Evolutionary conservation across 2,329 filamentous ascomycete genomes (phyloP).

Genomic region (Sporothrix schenckii): DNA sequence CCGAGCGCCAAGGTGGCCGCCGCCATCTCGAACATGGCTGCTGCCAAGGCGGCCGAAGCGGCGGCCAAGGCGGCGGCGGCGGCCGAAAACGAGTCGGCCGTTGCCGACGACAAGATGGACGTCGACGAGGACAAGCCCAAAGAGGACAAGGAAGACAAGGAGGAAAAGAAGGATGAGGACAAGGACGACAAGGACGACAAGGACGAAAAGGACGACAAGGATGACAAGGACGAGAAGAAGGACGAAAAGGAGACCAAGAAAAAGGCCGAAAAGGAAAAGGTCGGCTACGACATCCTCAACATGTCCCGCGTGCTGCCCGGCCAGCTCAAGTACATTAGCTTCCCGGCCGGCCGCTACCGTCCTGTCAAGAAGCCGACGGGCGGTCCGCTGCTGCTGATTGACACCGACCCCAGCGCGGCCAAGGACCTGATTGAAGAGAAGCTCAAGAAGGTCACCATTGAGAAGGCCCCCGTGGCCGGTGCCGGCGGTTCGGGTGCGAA

Average conservation of each 20-base stretch:
- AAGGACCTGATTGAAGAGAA: constrained; percentile 88
- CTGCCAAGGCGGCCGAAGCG: constrained; percentile 1
- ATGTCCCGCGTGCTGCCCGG: constrained; percentile 91
- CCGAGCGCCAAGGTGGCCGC: constrained; percentile 38
- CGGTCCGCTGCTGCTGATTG: constrained; percentile 86
- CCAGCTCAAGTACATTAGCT: constrained; percentile 94
- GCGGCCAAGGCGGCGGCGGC: constrained; percentile 38
- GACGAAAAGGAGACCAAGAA: constrained; percentile 83
- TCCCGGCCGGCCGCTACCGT: constrained; percentile 86
- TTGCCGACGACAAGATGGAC: constrained; percentile 80
- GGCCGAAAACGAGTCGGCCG: constrained; percentile 12
- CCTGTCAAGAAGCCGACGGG: constrained; percentile 92
- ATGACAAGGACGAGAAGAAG: constrained; percentile 67
- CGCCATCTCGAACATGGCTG: background rate
- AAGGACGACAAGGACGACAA: constrained; percentile 77
- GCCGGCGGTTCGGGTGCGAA: constrained; percentile 36
- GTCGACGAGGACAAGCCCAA: constrained; percentile 66
- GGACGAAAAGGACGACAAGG: constrained; percentile 90
- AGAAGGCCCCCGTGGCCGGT: constrained; percentile 61
- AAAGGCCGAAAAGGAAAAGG: constrained; percentile 93
- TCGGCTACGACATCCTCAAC: constrained; percentile 94
- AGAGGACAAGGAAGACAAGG: constrained; percentile 83
- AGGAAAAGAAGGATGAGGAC: constrained; percentile 61
- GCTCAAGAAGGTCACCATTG: constrained; percentile 75
- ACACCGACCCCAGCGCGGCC: constrained; percentile 75